These are phyloP conservation scores for Xanthoceras sorbifolium DNA, from an alignment of 345 rosid species.

Conservation along the genomic window DNA sequence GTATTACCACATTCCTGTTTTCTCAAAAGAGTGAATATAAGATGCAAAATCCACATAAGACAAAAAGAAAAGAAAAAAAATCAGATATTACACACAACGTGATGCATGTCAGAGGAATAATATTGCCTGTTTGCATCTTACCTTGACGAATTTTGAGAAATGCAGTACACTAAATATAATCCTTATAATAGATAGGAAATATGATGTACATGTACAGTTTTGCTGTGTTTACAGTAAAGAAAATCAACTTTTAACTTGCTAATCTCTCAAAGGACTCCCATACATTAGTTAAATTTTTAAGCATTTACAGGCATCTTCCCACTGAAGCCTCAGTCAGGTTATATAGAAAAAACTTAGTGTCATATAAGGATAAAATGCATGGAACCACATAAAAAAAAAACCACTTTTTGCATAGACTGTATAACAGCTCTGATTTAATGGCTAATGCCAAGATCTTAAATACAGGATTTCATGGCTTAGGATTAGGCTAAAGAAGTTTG, in stretches of 20 bases:
- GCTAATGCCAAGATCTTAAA: background rate
- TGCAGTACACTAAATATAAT: background rate
- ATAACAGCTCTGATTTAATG: background rate
- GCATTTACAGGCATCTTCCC: background rate
- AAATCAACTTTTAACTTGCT: no score
- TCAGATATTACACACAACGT: background rate
- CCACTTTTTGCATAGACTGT: background rate
- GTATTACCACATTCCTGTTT: slow-evolving; percentile 82
- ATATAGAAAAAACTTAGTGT: background rate
- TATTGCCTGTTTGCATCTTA: background rate
- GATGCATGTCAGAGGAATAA: background rate
- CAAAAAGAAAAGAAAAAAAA: background rate
- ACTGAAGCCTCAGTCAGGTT: background rate
- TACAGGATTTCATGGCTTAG: background rate
- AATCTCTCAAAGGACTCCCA: no score
- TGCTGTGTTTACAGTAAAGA: background rate
- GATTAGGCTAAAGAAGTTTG: slow-evolving; percentile 5
- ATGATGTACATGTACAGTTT: background rate
- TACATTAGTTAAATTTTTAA: no score
- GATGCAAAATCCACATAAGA: background rate
- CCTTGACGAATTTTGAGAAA: background rate
- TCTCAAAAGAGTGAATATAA: background rate
- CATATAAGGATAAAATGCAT: background rate
- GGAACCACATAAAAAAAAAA: background rate
- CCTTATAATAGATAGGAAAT: background rate